Evolutionary conservation across 345 rosid genomes (phyloP), one percentile per base, ranked within the genome.

Genomic region (Noccaea bulbosa): DNA sequence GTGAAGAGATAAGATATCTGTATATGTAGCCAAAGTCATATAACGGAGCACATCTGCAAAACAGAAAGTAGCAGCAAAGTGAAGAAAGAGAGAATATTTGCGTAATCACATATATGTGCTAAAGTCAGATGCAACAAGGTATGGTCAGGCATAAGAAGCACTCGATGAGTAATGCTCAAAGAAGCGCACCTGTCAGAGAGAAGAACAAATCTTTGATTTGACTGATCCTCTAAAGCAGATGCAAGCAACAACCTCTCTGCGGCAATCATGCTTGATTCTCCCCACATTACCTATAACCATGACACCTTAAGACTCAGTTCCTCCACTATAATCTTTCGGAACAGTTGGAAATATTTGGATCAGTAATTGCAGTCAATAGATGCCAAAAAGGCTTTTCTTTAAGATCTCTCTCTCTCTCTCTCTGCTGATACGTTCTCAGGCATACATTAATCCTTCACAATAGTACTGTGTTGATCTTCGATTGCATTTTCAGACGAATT

Each of bases 21-120:
- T 91, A 94, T 49, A 83, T 79, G 80, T 85, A 88, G 80, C 86
- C 86, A 72, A 94, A 94, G 72, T 91, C 91, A 86, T 91, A 87
- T 47, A 94, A 64, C 38, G 99, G 96, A 67, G 75, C 96, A 72
- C 99, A 94, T 64, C 99, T 94, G 90, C 87, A 80, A 41, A 48
- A 82, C 32, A 39, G n/a, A 75, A 65, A 69, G 35, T 15, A 55
- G 33, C 68, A 68, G 51, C 32, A 46, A 39, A 38, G n/a, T 44
- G 43, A 30, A 70, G 15, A 47, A 32, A 50, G 55, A 11, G 39
- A 51, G 10, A 65, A 45, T 38, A 50, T 33, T n/a, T 11, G 14
- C 20, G 7, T 38, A 35, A 38, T 50, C 70, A 65, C 38, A 51
- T 39, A 50, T 11, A 22, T 37, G 39, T n/a, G n/a, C n/a, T n/a